Conservation (phyloP, 352 stramenopile species). For the Phytophthora kernoviae region DNA sequence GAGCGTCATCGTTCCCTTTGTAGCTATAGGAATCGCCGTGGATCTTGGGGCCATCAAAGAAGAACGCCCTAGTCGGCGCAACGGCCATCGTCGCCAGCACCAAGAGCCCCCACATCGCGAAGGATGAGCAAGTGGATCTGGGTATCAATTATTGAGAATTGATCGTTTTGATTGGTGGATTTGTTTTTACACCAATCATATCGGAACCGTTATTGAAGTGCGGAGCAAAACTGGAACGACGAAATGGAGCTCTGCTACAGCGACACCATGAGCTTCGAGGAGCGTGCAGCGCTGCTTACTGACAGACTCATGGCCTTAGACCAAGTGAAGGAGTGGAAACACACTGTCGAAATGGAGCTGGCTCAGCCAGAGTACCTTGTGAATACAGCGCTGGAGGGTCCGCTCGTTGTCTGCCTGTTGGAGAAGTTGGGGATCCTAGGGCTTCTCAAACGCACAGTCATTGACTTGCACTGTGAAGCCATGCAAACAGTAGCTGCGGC, state of each 20-base stretch:
- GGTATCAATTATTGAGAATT: neutral
- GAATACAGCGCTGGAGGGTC: slow-evolving; percentile 38
- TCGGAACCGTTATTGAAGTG: slow-evolving; percentile 23
- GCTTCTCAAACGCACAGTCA: slow-evolving; percentile 56
- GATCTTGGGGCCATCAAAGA: slow-evolving; percentile 51
- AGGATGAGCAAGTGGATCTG: slow-evolving; percentile 8
- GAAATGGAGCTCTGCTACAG: slow-evolving; percentile 9
- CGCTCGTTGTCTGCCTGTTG: slow-evolving; percentile 50
- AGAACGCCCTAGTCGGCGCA: slow-evolving; percentile 24
- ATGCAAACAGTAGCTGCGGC: slow-evolving; percentile 23
- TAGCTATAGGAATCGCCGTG: slow-evolving; percentile 58
- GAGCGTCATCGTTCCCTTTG: slow-evolving; percentile 49
- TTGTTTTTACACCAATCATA: too few relatives aligned
- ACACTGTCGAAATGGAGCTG: slow-evolving; percentile 53
- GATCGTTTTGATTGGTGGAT: slow-evolving; percentile 10
- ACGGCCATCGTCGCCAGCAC: slow-evolving; percentile 13
- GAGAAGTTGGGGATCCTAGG: slow-evolving; percentile 63
- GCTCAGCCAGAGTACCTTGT: slow-evolving; percentile 48
- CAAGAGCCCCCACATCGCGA: slow-evolving; percentile 5
- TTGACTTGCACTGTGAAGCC: slow-evolving; percentile 64
- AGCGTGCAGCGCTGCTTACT: slow-evolving; percentile 52
- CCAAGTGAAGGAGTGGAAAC: slow-evolving; percentile 59
- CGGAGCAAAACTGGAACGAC: too few relatives aligned
- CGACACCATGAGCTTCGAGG: slow-evolving; percentile 39
- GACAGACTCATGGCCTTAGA: slow-evolving; percentile 49